phyloP scores from a whole-genome alignment of 2,329 filamentous ascomycete genomes.

The Fusarium neocosmosporiellum region DNA sequence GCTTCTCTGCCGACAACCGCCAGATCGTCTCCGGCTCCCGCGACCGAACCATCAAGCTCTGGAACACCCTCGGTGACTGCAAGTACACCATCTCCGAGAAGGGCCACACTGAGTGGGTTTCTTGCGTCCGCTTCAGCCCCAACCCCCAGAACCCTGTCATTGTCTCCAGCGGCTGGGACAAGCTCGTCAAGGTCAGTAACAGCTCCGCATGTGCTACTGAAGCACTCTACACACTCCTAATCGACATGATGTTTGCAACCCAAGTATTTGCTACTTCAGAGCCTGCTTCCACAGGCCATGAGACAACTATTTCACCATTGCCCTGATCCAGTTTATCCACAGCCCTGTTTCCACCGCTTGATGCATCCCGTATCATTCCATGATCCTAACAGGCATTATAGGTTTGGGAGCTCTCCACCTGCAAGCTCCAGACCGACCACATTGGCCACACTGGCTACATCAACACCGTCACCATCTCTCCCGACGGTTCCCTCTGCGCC shows the following conservation, averaged over 20 bases:
- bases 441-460: slow-evolving; percentile 99
- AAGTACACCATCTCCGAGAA: slow-evolving; percentile 99
- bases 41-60: slow-evolving; percentile 99
- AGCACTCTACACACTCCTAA: background rate
- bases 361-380: background rate
- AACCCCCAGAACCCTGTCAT: slow-evolving; percentile 99
- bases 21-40: slow-evolving; percentile 99
- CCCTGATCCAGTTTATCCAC: slow-evolving; percentile 69
- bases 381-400: slow-evolving; percentile 52
- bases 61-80: slow-evolving; percentile 99
- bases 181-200: slow-evolving; percentile 96
- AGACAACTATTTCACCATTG: slow-evolving; percentile 91
- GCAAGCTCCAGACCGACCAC: slow-evolving; percentile 99
- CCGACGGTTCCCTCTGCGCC: slow-evolving; percentile 98
- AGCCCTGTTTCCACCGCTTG: slow-evolving; percentile 11
- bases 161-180: slow-evolving; percentile 98
- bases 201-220: background rate
- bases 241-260: slow-evolving; percentile 88
- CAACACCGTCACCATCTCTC: slow-evolving; percentile 99
- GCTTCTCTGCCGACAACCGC: slow-evolving; percentile 99
- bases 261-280: slow-evolving; percentile 99
- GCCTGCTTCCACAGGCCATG: slow-evolving; percentile 83
- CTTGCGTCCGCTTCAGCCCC: slow-evolving; percentile 98
- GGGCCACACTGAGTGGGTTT: slow-evolving; percentile 99
- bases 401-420: slow-evolving; percentile 99